Base-by-base conservation (phyloP, 208 protist genomes). In the Leishmania major region DNA sequence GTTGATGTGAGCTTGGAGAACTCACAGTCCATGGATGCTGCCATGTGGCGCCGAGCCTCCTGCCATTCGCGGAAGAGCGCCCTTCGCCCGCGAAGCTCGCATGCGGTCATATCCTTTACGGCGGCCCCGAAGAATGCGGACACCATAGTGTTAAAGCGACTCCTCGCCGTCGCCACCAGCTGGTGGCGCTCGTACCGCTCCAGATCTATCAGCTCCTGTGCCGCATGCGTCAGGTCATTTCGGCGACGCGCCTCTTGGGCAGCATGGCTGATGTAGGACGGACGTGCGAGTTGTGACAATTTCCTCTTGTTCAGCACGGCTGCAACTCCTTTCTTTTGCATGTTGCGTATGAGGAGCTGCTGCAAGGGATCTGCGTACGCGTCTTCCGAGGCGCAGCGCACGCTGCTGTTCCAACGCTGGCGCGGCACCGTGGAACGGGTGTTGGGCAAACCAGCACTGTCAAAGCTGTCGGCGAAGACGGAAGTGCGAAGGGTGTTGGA, bases 401-500 rank as follows among this genome's bases (percentile, higher is more conserved):
- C 73, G 55, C 64, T 82, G 60, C 55, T 53, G 22, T 82, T 73
- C 82, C 82, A 86, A 17, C 55, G 40, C 45, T 37, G 79, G 6
- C 71, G 76, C 37, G 49, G 71, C 19, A 82, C 8, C 11, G 49
- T 45, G 1, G 45, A 37, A 60, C 31, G 53, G 4, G 76, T 64
- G 49, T 40, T 55, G 25, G 71, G 69, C 51, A 75, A 64, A 45
- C 74, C 37, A 51, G 57, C 22, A 13, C 73, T 80, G 64, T 70
- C 64, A 62, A 60, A 1, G 75, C 73, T 82, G 62, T 76, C 73
- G 8, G 77, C 28, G 8, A 49, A 10, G 0, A 22, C 17, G 0
- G 62, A 62, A 40, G 49, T n/a, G 40, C 87, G 87, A 15, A 90
- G 80, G 17, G 84, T 66, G 51, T 81, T 85, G 55, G 87, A 76